Conservation (phyloP, 495 filamentous ascomycete genomes). For the Schizothecium vesticola region DNA sequence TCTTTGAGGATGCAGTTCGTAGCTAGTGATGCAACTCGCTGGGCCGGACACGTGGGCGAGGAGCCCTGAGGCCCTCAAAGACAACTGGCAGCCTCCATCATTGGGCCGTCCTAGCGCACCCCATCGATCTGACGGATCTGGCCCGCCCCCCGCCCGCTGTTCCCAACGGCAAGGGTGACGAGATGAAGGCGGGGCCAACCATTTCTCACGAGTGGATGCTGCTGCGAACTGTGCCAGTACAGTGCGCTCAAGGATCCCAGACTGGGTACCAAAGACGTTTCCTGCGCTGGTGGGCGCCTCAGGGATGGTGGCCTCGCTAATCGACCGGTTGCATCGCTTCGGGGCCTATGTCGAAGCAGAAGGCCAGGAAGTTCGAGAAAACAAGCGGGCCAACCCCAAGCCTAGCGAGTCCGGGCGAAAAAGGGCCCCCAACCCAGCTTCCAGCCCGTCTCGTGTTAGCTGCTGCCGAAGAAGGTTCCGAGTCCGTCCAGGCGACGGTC, state of each 20-base stretch:
- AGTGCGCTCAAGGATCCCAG: background rate
- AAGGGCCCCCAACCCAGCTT: background rate
- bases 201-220: conserved; percentile 4
- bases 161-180: conserved; percentile 18
- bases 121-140: conserved; percentile 23
- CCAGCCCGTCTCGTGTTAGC: background rate
- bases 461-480: background rate
- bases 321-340: conserved; percentile 31
- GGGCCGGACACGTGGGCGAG: conserved; percentile 8
- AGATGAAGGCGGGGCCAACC: conserved; percentile 22
- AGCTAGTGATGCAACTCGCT: conserved; percentile 10
- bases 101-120: conserved; percentile 2
- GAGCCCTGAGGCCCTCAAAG: background rate
- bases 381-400: conserved; percentile 14
- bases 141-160: conserved; percentile 15
- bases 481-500: background rate
- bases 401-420: conserved; percentile 6
- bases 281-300: background rate
- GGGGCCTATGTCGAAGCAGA: conserved; percentile 18
- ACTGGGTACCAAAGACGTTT: background rate
- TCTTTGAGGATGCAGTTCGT: conserved; percentile 6
- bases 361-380: conserved; percentile 15
- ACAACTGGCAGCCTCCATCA: background rate
- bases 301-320: conserved; percentile 29
- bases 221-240: background rate